These are phyloP conservation scores for Nematocida displodere DNA, from an alignment of 371 early-diverging fungal species.

Conservation along the genomic window DNA sequence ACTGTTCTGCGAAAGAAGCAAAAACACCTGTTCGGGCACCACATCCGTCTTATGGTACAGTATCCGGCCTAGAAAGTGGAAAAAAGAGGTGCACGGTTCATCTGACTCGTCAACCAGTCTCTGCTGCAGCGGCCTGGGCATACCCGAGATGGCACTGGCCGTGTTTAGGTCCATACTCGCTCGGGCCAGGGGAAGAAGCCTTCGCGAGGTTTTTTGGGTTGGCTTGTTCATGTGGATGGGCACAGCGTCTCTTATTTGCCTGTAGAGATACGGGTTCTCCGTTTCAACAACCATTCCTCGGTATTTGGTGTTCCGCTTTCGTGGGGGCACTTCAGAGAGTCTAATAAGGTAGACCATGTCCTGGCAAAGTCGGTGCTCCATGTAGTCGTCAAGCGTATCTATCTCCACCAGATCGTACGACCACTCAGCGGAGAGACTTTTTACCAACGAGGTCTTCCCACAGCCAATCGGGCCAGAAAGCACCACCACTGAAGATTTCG, in stretches of 20 bases:
- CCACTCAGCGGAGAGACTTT: background rate
- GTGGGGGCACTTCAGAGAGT: background rate
- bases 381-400: slow-evolving; percentile 29
- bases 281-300: slow-evolving; percentile 40
- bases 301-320: background rate
- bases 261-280: slow-evolving; percentile 16
- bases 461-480: slow-evolving; percentile 32
- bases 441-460: slow-evolving; percentile 15
- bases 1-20: background rate
- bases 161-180: background rate
- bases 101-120: background rate
- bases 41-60: slow-evolving; percentile 29
- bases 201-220: background rate
- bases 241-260: background rate
- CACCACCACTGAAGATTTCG: background rate
- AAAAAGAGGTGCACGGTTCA: background rate
- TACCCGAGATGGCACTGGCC: background rate
- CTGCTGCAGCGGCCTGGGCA: background rate
- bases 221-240: slow-evolving; percentile 8
- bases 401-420: slow-evolving; percentile 18
- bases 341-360: slow-evolving; percentile 24
- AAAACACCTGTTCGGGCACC: slow-evolving; percentile 6
- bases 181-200: background rate
- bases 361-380: slow-evolving; percentile 2
- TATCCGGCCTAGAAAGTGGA: slow-evolving; percentile 35